Evolutionary conservation across 768 basidiomycete species (phyloP), one percentile per base, ranked within the genome.

Genomic region (Tubosaeta sp.): DNA sequence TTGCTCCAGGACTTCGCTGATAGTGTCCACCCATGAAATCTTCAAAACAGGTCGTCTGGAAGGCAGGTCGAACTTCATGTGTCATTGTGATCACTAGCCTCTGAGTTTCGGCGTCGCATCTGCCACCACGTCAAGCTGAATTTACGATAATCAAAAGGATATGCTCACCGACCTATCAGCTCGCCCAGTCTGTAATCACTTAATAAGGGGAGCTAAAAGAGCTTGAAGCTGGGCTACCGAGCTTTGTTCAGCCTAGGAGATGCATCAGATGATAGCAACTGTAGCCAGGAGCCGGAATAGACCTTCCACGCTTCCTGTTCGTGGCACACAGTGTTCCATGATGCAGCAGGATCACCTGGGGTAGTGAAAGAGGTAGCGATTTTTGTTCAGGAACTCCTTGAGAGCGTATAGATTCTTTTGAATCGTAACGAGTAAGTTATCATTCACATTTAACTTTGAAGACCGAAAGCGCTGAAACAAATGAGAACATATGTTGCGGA

Each of bases 241-340:
- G 45, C 68, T 77, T 64, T 91, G 86, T 65, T 95, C 92, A 3
- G 83, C 88, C 87, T 93, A 52, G 22, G 56, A 39, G 48, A 55
- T 32, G 46, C 31, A 57, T 64, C 52, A 62, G 41, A 51, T 53
- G 16, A 29, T 47, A 33, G 11, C 29, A 29, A 9, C 19, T 34
- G 17, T 34, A 45, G 35, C 43, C 22, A 11, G 19, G 50, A 31
- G 22, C 13, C 27, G 12, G 44, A 47, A 42, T 70, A 26, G 43
- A 91, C 91, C 80, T 88, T 89, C 88, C 89, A 91, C 6, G 91
- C 91, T 69, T 92, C 92, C 65, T 91, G 87, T 56, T 91, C 90
- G 33, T 79, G 78, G 6, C 78, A 77, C 16, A 78, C 71, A 4
- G 80, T 72, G 16, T 69, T 69, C 2, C 86, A 80, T 53, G 76